A percentile compares a stretch with the other conserved stretches of the same genome.
phyloP scores from a whole-genome alignment of 2,329 filamentous ascomycete genomes.

The Cladosporium colombiae region DNA sequence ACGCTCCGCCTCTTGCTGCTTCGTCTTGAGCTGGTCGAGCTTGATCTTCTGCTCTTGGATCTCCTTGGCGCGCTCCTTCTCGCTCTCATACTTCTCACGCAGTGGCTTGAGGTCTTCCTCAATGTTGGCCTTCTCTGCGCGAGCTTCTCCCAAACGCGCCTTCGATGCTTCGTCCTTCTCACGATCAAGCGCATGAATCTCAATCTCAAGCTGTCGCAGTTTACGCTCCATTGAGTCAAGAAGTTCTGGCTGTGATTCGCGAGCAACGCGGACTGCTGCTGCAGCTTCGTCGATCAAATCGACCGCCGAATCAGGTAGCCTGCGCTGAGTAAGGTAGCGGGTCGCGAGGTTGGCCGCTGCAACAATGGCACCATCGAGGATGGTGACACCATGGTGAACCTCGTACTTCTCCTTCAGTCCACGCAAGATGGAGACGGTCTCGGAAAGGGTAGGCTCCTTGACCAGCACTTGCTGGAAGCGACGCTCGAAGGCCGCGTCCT shows the following conservation, averaged over 20 bases:
- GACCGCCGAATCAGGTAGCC: constrained; percentile 93
- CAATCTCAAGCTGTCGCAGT: constrained; percentile 88
- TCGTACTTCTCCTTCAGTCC: constrained; percentile 98
- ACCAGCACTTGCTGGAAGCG: constrained; percentile 98
- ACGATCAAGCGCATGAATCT: constrained; percentile 90
- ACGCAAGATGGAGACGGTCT: constrained; percentile 97
- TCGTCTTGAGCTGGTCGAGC: constrained; percentile 86
- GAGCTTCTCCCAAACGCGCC: constrained; percentile 76
- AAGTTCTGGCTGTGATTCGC: constrained; percentile 94
- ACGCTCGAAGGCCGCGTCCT: constrained; percentile 95
- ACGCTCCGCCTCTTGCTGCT: constrained; percentile 90
- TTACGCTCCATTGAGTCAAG: constrained; percentile 92
- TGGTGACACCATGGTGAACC: constrained; percentile 96
- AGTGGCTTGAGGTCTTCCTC: constrained; percentile 90
- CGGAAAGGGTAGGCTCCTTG: constrained; percentile 84
- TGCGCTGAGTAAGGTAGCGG: constrained; percentile 85
- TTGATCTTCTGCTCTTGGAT: constrained; percentile 96
- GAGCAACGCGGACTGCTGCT: constrained; percentile 90
- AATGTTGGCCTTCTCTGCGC: constrained; percentile 89
- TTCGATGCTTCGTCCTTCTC: constrained; percentile 95
- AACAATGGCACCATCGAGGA: constrained; percentile 90
- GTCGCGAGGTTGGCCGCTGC: constrained; percentile 87
- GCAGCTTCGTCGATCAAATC: constrained; percentile 96
- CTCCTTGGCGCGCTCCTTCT: constrained; percentile 86
- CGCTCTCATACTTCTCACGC: constrained; percentile 91